Evolutionary conservation across 225 moss, liverwort and hornwort genomes (phyloP).

Genomic region (Neckera pumila): DNA sequence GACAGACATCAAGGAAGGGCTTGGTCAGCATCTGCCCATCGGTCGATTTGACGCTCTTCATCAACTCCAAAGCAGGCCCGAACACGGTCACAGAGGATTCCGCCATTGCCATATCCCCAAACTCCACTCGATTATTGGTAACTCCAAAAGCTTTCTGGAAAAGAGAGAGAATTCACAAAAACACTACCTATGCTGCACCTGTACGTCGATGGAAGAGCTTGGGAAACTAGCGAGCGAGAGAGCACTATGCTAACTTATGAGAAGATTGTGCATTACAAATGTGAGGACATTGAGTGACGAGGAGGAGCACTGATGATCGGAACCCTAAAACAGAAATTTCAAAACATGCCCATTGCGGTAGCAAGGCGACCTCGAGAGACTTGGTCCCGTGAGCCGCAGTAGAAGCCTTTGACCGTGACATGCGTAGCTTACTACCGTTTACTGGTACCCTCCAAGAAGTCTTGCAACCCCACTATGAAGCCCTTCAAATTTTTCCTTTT

Average conservation of each 20-base stretch:
- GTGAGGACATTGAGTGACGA: background rate
- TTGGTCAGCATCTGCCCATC: conserved; percentile 58
- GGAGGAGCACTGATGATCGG: background rate
- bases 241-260: background rate
- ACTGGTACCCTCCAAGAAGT: too few relatives aligned
- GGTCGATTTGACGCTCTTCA: conserved; percentile 55
- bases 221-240: background rate
- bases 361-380: background rate
- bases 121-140: background rate
- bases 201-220: background rate
- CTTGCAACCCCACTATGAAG: too few relatives aligned
- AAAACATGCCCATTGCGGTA: background rate
- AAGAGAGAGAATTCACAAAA: background rate
- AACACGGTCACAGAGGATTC: conserved; percentile 52
- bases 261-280: background rate
- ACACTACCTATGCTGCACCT: background rate
- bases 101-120: conserved; percentile 12
- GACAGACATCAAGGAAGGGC: conserved; percentile 82
- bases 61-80: conserved; percentile 68
- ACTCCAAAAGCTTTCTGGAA: background rate
- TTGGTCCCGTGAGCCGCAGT: background rate
- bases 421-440: background rate
- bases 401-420: background rate
- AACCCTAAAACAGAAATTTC: background rate
- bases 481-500: too few relatives aligned